Conservation (phyloP, 2,329 filamentous ascomycete species). For the Aspergillus aculeatinus region DNA sequence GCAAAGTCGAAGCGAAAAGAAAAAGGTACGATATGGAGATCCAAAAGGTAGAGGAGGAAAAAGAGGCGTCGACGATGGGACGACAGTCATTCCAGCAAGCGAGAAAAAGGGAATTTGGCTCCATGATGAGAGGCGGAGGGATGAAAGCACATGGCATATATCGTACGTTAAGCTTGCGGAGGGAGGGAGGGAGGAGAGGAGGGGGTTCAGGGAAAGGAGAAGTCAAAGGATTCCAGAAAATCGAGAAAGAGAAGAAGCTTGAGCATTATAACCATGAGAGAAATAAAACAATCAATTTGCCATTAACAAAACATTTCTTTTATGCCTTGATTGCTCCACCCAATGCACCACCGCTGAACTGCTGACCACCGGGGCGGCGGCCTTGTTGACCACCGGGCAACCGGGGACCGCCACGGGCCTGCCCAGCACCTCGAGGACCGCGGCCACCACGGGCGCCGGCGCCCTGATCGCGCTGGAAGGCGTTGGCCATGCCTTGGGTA, state of each 20-base stretch:
- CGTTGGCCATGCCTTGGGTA: conserved; percentile 92
- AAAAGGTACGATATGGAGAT: conserved; percentile 16
- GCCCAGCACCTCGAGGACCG: conserved; percentile 45
- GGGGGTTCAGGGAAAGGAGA: too few species aligned
- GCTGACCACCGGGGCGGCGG: conserved; percentile 49
- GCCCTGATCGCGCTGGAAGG: conserved; percentile 89
- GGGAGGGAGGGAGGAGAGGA: conserved; percentile 16
- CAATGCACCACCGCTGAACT: conserved; percentile 52
- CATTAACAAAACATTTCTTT: conserved; percentile 36
- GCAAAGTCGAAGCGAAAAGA: conserved; percentile 14
- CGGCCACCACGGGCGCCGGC: conserved; percentile 67
- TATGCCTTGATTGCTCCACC: conserved; percentile 53
- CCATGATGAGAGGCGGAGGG: neutral
- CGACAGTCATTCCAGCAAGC: conserved; percentile 2
- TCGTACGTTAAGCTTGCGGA: neutral
- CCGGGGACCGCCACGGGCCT: conserved; percentile 39
- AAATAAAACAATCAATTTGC: conserved; percentile 23
- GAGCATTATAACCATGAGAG: conserved; percentile 27
- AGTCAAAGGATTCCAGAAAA: conserved; percentile 17
- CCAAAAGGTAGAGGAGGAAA: conserved; percentile 9
- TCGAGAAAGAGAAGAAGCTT: neutral
- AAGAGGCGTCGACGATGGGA: conserved; percentile 1
- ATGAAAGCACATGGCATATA: conserved; percentile 16
- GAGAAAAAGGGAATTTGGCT: conserved; percentile 1
- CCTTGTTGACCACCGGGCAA: conserved; percentile 42